Conservation (phyloP, 1,284 basidiomycete species). For the Malassezia vespertilionis region DNA sequence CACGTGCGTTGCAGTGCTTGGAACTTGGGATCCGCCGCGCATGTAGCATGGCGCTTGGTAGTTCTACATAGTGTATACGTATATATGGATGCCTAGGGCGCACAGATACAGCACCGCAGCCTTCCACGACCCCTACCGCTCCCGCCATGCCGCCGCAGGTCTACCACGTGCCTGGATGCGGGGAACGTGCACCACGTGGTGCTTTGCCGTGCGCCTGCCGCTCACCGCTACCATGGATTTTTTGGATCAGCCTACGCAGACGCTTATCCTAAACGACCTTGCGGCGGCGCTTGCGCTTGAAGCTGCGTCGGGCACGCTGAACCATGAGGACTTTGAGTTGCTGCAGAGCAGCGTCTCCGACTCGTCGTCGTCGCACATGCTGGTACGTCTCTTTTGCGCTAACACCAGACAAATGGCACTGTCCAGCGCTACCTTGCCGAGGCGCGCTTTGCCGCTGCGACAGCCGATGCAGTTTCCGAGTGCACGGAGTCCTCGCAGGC, state of each 20-base stretch:
- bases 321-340: slow-evolving; percentile 3
- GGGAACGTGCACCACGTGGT: neutral
- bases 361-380: neutral
- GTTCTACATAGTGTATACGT: neutral
- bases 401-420: slow-evolving; percentile 21
- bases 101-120: neutral
- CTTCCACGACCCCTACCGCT: neutral
- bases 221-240: neutral
- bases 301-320: slow-evolving; percentile 8
- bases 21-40: slow-evolving; percentile 22
- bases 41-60: neutral
- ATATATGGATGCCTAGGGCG: neutral
- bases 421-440: slow-evolving; percentile 38
- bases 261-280: slow-evolving; percentile 67
- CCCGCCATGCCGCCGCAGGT: neutral
- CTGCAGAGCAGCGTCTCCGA: slow-evolving; percentile 4
- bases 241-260: slow-evolving; percentile 59
- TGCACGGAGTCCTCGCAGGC: slow-evolving; percentile 12
- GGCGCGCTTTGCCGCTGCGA: slow-evolving; percentile 38
- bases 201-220: neutral
- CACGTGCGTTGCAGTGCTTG: slow-evolving; percentile 19
- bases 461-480: slow-evolving; percentile 25
- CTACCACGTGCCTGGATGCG: neutral
- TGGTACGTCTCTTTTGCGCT: slow-evolving; percentile 5
- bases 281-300: slow-evolving; percentile 55